phyloP scores from a whole-genome alignment of 2,329 filamentous ascomycete genomes.

The Sordariomycetes sp. region DNA sequence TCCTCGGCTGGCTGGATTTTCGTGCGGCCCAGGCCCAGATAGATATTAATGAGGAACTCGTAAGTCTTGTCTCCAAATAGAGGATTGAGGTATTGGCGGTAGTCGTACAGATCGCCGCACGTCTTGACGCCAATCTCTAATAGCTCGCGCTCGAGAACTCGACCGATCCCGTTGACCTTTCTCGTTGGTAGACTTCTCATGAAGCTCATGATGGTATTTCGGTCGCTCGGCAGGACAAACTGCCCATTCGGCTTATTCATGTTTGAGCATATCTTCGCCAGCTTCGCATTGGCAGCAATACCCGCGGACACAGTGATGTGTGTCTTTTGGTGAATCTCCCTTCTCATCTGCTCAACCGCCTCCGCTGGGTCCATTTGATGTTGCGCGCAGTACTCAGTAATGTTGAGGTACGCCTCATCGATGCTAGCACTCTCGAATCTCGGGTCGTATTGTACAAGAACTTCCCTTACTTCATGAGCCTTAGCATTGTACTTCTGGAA shows the following conservation, averaged over 20 bases:
- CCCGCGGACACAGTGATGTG: slow-evolving; percentile 88
- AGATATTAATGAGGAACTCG: slow-evolving; percentile 74
- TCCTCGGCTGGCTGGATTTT: slow-evolving; percentile 79
- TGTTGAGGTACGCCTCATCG: slow-evolving; percentile 93
- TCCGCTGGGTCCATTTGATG: slow-evolving; percentile 62
- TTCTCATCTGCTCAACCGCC: slow-evolving; percentile 67
- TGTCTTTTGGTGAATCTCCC: slow-evolving; percentile 65
- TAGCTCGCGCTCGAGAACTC: slow-evolving; percentile 86
- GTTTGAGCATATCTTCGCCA: slow-evolving; percentile 94
- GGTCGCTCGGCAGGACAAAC: slow-evolving; percentile 64
- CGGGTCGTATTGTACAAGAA: slow-evolving; percentile 81
- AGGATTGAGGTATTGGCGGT: slow-evolving; percentile 63
- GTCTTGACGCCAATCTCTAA: slow-evolving; percentile 79
- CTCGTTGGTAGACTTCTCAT: slow-evolving; percentile 77
- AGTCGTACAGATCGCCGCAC: slow-evolving; percentile 76
- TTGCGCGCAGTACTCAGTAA: slow-evolving; percentile 73
- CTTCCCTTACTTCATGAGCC: slow-evolving; percentile 73
- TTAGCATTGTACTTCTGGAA: slow-evolving; percentile 89
- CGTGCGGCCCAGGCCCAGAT: slow-evolving; percentile 80
- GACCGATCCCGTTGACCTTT: slow-evolving; percentile 91
- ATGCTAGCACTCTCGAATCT: slow-evolving; percentile 90
- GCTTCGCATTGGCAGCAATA: slow-evolving; percentile 84
- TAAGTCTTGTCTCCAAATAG: slow-evolving; percentile 91
- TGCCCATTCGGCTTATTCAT: slow-evolving; percentile 96
- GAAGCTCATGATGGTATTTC: slow-evolving; percentile 70